A percentile compares a stretch with the other conserved stretches of the same genome.
Evolutionary conservation across 108 stramenopile genomes (phyloP).

Genomic region (Schizochytrium sp.): DNA sequence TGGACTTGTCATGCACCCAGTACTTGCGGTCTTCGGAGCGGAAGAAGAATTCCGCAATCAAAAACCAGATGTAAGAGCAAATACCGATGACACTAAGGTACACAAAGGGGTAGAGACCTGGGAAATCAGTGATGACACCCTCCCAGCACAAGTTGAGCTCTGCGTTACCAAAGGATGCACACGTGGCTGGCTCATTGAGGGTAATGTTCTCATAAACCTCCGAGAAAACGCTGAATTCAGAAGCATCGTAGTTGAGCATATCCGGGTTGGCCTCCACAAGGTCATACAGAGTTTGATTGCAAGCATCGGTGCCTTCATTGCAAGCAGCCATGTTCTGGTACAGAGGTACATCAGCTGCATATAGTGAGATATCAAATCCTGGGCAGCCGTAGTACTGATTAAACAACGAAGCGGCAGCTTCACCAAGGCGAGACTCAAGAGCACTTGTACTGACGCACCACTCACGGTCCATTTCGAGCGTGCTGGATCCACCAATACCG

Average conservation of each 20-base stretch:
- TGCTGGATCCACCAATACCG: not conserved
- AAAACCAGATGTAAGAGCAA: not conserved
- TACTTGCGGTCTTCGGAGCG: not conserved
- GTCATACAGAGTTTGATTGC: not conserved
- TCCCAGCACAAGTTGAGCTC: slow-evolving; percentile 57
- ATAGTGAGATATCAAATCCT: slow-evolving; percentile 30
- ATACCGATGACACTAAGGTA: not conserved
- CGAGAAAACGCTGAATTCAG: not conserved
- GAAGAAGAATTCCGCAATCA: slow-evolving; percentile 54
- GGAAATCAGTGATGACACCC: slow-evolving; percentile 4
- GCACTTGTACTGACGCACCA: not conserved
- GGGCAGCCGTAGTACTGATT: slow-evolving; percentile 20
- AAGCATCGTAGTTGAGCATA: slow-evolving; percentile 19
- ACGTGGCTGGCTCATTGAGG: not conserved
- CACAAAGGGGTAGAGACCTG: not conserved
- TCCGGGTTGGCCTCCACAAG: not conserved
- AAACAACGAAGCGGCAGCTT: not conserved
- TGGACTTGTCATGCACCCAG: slow-evolving; percentile 30
- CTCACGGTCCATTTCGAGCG: not conserved
- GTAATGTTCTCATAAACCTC: not conserved
- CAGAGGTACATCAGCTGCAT: not conserved
- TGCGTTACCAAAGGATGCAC: slow-evolving; percentile 20
- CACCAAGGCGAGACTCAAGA: not conserved
- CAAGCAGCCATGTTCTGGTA: slow-evolving; percentile 37
- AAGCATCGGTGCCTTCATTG: not conserved